These are phyloP conservation scores for Colletotrichum chlorophyti DNA, from an alignment of 2,329 filamentous ascomycete genomes.

Conservation along the genomic window DNA sequence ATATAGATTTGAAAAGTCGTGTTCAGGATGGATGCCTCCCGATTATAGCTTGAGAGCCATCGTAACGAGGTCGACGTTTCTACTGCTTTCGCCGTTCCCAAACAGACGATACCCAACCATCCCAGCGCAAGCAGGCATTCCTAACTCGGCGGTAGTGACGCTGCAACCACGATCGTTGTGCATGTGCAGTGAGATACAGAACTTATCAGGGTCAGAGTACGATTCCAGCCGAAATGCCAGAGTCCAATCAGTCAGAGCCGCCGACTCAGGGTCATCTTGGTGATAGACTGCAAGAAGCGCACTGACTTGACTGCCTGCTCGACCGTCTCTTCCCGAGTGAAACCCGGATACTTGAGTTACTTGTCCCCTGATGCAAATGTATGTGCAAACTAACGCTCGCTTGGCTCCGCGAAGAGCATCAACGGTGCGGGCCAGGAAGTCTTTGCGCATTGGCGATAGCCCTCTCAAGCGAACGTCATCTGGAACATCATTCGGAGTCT, in stretches of 20 bases:
- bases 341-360: slow-evolving; percentile 5
- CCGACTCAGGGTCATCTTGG: slow-evolving; percentile 7
- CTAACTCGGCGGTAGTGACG: background rate
- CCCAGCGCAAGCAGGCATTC: slow-evolving; percentile 1
- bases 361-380: slow-evolving; percentile 16
- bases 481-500: background rate
- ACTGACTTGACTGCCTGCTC: slow-evolving; percentile 5
- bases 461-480: slow-evolving; percentile 1
- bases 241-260: slow-evolving; percentile 1
- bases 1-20: slow-evolving; percentile 8
- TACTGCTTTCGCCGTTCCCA: slow-evolving; percentile 5
- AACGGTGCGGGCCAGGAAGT: slow-evolving; percentile 10
- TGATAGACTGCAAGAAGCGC: background rate
- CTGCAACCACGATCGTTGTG: slow-evolving; percentile 10
- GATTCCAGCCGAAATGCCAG: slow-evolving; percentile 2
- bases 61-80: slow-evolving; percentile 8
- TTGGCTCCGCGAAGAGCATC: slow-evolving; percentile 1
- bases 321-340: slow-evolving; percentile 5
- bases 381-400: background rate
- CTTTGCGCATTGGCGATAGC: slow-evolving; percentile 5
- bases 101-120: slow-evolving; percentile 16
- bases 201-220: slow-evolving; percentile 5
- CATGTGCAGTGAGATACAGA: background rate
- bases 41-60: slow-evolving; percentile 9
- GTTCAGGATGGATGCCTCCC: background rate